phyloP scores from a whole-genome alignment of 768 basidiomycete species.

The Amanita muscaria region DNA sequence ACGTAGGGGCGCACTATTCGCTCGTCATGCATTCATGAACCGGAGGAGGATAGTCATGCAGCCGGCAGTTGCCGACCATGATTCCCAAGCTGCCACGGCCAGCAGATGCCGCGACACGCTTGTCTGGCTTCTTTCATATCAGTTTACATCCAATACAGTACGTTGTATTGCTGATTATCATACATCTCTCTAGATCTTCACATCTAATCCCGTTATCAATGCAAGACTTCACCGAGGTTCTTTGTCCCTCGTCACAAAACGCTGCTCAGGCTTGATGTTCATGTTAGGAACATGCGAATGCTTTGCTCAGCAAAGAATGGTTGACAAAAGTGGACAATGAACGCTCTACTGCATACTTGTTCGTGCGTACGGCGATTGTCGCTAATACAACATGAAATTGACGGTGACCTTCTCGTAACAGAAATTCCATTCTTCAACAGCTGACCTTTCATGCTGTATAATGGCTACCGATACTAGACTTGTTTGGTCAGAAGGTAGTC shows the following conservation, averaged over 20 bases:
- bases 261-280: conserved; percentile 9
- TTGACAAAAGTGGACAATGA: conserved; percentile 54
- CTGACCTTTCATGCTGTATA: conserved; percentile 50
- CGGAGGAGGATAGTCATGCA: neutral
- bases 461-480: conserved; percentile 67
- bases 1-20: neutral
- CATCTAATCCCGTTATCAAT: too few species aligned
- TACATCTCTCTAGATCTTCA: too few species aligned
- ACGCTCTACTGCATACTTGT: conserved; percentile 58
- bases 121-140: neutral
- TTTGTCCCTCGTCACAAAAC: conserved; percentile 4
- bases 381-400: neutral
- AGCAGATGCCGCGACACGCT: too few species aligned
- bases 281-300: conserved; percentile 45
- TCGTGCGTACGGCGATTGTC: conserved; percentile 39
- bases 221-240: conserved; percentile 44
- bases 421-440: conserved; percentile 56
- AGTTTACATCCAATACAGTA: too few species aligned
- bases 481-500: conserved; percentile 67
- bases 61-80: conserved; percentile 4
- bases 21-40: neutral
- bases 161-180: too few species aligned
- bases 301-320: conserved; percentile 64
- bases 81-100: too few species aligned
- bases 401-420: conserved; percentile 27